Evolutionary conservation across 2,329 filamentous ascomycete genomes (phyloP), one percentile per base, ranked within the genome.

Genomic region (Elsinoe arachidis): DNA sequence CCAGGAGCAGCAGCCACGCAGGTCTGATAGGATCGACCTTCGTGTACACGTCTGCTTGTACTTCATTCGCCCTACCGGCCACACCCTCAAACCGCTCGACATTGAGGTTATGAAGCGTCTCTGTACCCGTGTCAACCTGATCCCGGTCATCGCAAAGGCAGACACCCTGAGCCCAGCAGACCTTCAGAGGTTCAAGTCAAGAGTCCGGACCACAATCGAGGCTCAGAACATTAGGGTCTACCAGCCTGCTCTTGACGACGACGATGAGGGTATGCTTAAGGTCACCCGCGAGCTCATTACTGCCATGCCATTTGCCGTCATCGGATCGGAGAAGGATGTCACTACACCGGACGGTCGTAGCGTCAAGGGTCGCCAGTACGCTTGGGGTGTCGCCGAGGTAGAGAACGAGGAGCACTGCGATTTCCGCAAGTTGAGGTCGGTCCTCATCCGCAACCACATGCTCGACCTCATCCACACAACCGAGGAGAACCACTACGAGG

Each of bases 321-420:
- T 99, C 69, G 93, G 93, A 65, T 96, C 91, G 58, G 95, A 99
- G 82, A 97, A 96, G 81, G 95, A 99, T 68, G 93, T 99, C 67
- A 95, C 95, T 83, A 96, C 91, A 57, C 81, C 85, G 67, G 93
- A 99, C 69, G 90, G 90, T 68, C 92, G 92, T 73, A 95, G 96
- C 64, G 91, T 97, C 73, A 99, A 99, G 84, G 93, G 93, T 65
- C 90, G 93, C 63, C 95, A 99, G 76, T 99, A 99, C 78, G 90
- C 90, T 57, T 99, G 93, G 93, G 93, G 93, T 81, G 93, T 99
- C 68, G 93, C 93, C 61, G 93, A 99, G 76, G 93, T 99, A 55
- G 93, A 99, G 82, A 99, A 99, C 72, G 93, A 99, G 78, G 93
- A 99, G 72, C 93, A 99, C 82, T 99, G 93, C 78, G 93, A 99